phyloP scores from a whole-genome alignment of 2,329 filamentous ascomycete species.

The Biscogniauxia mediterranea region DNA sequence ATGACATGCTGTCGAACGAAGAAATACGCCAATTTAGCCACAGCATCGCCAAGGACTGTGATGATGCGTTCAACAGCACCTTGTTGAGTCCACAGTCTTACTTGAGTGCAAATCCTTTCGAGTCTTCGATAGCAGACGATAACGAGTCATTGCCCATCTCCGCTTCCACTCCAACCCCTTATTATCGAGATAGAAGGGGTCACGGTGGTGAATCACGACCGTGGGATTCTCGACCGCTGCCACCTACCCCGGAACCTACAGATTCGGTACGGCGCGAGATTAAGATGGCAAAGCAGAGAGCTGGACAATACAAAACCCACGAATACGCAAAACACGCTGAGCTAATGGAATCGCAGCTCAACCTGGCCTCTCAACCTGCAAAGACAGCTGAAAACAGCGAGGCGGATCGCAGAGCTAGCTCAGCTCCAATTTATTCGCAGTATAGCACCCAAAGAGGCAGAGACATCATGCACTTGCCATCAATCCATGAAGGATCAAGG shows the following conservation, averaged over 20 bases:
- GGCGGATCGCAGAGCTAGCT: slow-evolving; percentile 46
- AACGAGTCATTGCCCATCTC: slow-evolving; percentile 3
- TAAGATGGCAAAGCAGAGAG: slow-evolving; percentile 20
- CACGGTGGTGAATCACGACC: slow-evolving; percentile 14
- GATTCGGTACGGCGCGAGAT: slow-evolving; percentile 27
- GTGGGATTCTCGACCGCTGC: slow-evolving; percentile 51
- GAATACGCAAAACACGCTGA: slow-evolving; percentile 16
- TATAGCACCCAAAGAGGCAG: slow-evolving; percentile 36
- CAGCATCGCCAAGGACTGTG: slow-evolving; percentile 84
- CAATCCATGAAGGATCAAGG: slow-evolving; percentile 44
- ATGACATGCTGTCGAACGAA: slow-evolving; percentile 53
- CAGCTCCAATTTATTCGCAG: slow-evolving; percentile 49
- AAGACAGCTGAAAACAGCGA: slow-evolving; percentile 23
- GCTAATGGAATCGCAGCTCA: slow-evolving; percentile 18
- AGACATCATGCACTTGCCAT: slow-evolving; percentile 42
- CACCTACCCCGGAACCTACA: slow-evolving; percentile 44
- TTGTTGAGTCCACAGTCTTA: slow-evolving; percentile 34
- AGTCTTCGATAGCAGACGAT: slow-evolving; percentile 11
- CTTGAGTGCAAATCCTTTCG: slow-evolving; percentile 9
- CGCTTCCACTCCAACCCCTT: slow-evolving; percentile 16
- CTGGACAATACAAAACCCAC: slow-evolving; percentile 3
- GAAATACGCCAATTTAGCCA: slow-evolving; percentile 81
- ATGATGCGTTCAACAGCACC: slow-evolving; percentile 82
- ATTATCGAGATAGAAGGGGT: slow-evolving; percentile 6
- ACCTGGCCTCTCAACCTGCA: slow-evolving; percentile 7